Conservation (phyloP, 176 grass and related monocot species). For the Musa troglodytarum region DNA sequence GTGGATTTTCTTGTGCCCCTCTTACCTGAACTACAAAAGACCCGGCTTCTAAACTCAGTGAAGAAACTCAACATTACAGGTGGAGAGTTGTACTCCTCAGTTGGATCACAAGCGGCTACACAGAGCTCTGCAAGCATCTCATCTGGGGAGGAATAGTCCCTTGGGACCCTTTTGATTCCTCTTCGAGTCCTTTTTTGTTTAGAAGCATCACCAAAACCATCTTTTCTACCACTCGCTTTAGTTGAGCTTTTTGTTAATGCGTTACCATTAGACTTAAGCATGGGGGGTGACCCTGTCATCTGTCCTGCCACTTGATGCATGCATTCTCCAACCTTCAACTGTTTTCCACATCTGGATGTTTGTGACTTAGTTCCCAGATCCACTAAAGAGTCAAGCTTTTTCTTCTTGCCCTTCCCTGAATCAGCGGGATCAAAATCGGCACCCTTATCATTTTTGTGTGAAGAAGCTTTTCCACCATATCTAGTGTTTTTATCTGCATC, state of each 20-base stretch:
- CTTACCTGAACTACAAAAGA: background rate
- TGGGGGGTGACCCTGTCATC: constrained; percentile 2
- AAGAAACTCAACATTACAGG: background rate
- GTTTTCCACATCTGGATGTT: background rate
- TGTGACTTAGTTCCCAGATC: constrained; percentile 1
- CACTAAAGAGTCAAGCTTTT: constrained; percentile 14
- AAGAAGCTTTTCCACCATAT: background rate
- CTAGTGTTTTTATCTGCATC: background rate
- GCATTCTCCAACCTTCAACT: constrained; percentile 4
- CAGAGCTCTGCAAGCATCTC: background rate
- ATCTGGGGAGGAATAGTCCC: background rate
- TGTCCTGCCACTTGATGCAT: constrained; percentile 3
- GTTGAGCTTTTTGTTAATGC: constrained; percentile 8
- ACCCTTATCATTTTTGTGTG: background rate
- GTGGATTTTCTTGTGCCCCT: background rate
- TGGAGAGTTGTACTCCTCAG: background rate
- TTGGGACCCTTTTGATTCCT: background rate
- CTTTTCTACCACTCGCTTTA: constrained; percentile 45
- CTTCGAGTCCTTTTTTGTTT: too few relatives aligned
- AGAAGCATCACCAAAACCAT: background rate
- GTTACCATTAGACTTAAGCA: background rate
- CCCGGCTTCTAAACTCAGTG: background rate
- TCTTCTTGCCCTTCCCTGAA: constrained; percentile 1
- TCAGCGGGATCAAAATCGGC: background rate
- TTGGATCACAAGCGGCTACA: background rate